A percentile compares a stretch with the other conserved stretches of the same genome.
phyloP scores from a whole-genome alignment of 1,284 basidiomycete genomes.

The Boletus nobilissimus region DNA sequence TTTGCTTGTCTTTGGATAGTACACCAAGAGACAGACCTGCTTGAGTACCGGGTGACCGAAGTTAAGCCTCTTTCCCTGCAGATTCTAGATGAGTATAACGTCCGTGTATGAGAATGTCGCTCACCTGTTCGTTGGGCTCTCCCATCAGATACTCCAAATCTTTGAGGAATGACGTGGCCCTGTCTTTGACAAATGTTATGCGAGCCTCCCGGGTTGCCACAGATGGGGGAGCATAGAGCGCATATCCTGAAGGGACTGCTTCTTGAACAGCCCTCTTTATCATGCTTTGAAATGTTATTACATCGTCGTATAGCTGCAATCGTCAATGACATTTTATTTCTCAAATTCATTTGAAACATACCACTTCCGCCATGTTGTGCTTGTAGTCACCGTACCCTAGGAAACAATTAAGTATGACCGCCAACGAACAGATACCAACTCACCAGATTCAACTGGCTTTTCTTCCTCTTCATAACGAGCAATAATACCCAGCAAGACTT shows the following conservation, averaged over 20 bases:
- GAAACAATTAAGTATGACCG: not conserved
- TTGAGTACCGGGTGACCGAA: not conserved
- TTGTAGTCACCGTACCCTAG: not conserved
- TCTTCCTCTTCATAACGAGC: not conserved
- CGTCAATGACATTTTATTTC: not conserved
- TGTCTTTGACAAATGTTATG: not conserved
- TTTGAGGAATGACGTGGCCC: not conserved
- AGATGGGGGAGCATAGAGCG: not conserved
- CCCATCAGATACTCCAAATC: not conserved
- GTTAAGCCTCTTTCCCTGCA: not conserved
- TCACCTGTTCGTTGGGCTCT: not conserved
- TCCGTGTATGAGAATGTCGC: no score
- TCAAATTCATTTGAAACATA: not conserved
- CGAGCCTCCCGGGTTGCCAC: not conserved
- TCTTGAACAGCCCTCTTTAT: conserved; percentile 11
- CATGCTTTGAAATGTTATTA: not conserved
- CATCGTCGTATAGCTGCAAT: conserved; percentile 6
- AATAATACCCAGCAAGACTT: conserved; percentile 7
- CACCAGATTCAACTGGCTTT: not conserved
- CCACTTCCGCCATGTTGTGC: not conserved
- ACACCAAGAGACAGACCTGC: no score
- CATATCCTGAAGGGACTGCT: not conserved
- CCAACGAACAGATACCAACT: not conserved
- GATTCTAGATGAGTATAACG: not conserved
- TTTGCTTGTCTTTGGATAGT: no score